These are phyloP conservation scores for Carex myosuroides DNA, from an alignment of 176 grass and related monocot species.

Conservation along the genomic window DNA sequence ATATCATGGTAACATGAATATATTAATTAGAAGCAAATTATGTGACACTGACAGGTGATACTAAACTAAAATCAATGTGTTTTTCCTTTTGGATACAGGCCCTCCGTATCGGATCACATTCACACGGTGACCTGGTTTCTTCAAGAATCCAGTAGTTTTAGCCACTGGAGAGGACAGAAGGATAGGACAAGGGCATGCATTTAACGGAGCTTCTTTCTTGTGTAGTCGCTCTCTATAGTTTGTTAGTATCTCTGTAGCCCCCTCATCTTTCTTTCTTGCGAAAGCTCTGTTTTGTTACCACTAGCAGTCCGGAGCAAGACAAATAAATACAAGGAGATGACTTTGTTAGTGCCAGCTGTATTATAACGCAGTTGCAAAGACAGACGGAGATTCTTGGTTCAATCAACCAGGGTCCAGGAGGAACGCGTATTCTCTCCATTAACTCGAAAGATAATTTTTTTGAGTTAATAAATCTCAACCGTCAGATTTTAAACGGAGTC, in stretches of 20 bases:
- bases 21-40: background rate
- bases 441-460: no score
- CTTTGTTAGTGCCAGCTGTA: background rate
- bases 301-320: background rate
- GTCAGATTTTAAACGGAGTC: no score
- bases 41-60: background rate
- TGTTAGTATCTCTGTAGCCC: background rate
- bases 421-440: no score
- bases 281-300: constrained; percentile 5
- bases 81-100: no score
- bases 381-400: no score
- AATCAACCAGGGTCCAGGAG: no score
- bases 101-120: background rate
- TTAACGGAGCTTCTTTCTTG: background rate
- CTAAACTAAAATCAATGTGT: background rate
- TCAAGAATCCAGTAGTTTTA: background rate
- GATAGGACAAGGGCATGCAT: background rate
- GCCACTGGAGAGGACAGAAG: background rate
- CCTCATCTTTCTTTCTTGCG: background rate
- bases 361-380: no score
- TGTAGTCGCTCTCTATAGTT: background rate
- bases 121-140: background rate
- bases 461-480: no score
- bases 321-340: background rate
- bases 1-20: background rate